Base-by-base conservation (phyloP, 129 eudicot species). In the Centella asiatica region DNA sequence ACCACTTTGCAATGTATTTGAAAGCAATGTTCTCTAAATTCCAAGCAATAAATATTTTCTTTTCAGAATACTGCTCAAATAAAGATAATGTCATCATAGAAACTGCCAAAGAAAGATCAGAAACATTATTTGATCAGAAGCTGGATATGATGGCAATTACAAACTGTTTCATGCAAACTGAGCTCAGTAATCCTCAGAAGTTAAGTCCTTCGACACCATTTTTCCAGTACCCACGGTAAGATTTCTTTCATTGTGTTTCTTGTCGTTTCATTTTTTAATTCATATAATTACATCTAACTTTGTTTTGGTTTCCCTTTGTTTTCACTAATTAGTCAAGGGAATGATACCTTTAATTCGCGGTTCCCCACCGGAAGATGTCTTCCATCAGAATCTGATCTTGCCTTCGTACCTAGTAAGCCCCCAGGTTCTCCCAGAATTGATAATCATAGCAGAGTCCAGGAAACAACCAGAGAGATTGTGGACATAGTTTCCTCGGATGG, bases 221-320 rank as follows among this genome's bases (percentile, higher is more conserved):
- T 45, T 20, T 70, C 50, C 85, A 65, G 53, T 71, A 33, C 74
- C 68, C 76, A 22, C 65, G 72, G 97, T 90, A 83, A 75, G 83
- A 46, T 53, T 53, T 31, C 29, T 55, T 50, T 69, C 22, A 20
- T 26, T 25, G 20, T 31, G n/a, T 3, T 13, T 8, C 31, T 65
- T 44, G 28, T 28, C 19, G 19, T 63, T 20, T 32, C 15, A 11
- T 49, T 13, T 36, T 40, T 36, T 8, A 31, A 45, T 26, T 45
- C 40, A 44, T 2, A 8, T 8, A 8, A 12, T 44, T 37, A 34
- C 27, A 48, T 60, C 65, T 66, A 3, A 59, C 23, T 56, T 33
- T 18, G 33, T 36, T 28, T 4, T 15, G 27, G 8, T 0, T 26
- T 70, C 17, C 31, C 32, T 31, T 36, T 49, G 55, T 48, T 55